Conservation (phyloP, 202 grass and related monocot genomes). For the Digitaria exilis region DNA sequence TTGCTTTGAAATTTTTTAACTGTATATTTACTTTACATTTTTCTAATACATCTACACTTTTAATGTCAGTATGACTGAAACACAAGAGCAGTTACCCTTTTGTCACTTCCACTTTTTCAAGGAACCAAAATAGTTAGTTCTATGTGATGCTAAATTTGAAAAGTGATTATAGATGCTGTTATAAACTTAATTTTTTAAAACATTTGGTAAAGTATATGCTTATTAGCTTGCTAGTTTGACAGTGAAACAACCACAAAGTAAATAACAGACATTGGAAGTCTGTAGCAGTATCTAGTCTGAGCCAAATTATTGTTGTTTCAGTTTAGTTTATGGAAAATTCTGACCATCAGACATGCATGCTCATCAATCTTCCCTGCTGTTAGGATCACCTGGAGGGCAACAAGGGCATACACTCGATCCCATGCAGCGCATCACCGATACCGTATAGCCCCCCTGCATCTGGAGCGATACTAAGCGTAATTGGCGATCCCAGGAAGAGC, state of each 20-base stretch:
- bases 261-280: not conserved
- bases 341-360: not conserved
- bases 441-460: slow-evolving; percentile 60
- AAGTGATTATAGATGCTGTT: not conserved
- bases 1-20: not conserved
- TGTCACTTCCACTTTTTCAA: not conserved
- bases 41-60: not conserved
- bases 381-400: slow-evolving; percentile 65
- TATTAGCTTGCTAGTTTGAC: slow-evolving; percentile 12
- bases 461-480: slow-evolving; percentile 57
- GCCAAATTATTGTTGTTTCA: not conserved
- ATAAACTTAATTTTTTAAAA: not conserved
- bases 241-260: too few species aligned
- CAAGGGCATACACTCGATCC: slow-evolving; percentile 59
- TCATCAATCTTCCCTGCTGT: slow-evolving; percentile 27
- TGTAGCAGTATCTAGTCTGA: not conserved
- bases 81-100: too few species aligned
- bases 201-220: not conserved
- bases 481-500: slow-evolving; percentile 71
- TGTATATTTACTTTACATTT: too few species aligned
- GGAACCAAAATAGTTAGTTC: not conserved
- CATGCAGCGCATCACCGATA: slow-evolving; percentile 59
- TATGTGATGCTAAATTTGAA: slow-evolving; percentile 6
- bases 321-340: not conserved
- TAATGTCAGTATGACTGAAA: not conserved